phyloP scores from a whole-genome alignment of 768 basidiomycete genomes.

The Rhodotorula babjevae region DNA sequence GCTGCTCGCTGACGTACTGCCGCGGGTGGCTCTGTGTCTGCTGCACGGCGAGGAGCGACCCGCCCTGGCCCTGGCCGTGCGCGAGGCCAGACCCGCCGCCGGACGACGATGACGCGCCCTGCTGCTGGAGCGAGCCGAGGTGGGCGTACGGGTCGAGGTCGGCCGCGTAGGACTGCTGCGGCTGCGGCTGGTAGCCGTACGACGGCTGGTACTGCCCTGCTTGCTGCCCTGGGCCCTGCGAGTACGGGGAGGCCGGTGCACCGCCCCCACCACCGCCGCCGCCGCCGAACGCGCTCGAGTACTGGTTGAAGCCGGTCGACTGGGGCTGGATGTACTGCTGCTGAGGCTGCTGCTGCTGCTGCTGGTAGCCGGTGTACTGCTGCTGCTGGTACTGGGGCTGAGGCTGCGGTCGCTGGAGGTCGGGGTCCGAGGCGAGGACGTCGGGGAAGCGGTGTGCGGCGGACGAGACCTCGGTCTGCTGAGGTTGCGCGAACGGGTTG shows the following conservation, averaged over 20 bases:
- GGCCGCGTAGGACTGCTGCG: background rate
- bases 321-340: constrained; percentile 10
- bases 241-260: background rate
- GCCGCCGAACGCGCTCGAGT: too few relatives aligned
- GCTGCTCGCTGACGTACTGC: constrained; percentile 23
- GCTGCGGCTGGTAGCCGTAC: background rate
- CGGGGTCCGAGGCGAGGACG: constrained; percentile 7
- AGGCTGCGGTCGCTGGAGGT: background rate
- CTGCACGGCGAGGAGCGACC: constrained; percentile 10
- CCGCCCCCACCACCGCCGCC: background rate
- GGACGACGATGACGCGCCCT: background rate
- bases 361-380: constrained; percentile 6
- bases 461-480: background rate
- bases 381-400: constrained; percentile 1
- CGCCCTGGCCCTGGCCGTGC: background rate
- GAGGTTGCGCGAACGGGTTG: constrained; percentile 19
- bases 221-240: background rate
- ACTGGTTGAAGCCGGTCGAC: background rate
- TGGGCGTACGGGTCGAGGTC: constrained; percentile 33
- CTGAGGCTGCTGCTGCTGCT: background rate
- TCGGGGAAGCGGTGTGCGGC: constrained; percentile 28
- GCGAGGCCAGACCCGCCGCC: too few relatives aligned
- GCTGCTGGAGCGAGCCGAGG: background rate
- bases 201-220: background rate
- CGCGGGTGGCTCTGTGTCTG: constrained; percentile 28